Conservation (phyloP, 164 flowering plant genomes). For the Annona squamosa region DNA sequence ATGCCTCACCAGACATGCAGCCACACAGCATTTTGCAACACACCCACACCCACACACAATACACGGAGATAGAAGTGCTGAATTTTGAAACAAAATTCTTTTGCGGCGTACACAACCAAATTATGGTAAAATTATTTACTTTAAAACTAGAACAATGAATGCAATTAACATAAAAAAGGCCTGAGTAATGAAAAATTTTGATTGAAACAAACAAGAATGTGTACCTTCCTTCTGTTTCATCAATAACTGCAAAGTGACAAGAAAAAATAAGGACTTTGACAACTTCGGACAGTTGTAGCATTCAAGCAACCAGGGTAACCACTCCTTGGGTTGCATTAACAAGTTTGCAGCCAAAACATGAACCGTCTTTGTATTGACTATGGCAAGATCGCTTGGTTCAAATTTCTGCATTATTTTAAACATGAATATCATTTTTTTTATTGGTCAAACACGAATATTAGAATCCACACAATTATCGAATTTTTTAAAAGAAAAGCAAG, state of each 20-base stretch:
- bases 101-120: neutral
- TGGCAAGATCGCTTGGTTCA: slow-evolving; percentile 24
- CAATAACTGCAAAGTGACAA: slow-evolving; percentile 60
- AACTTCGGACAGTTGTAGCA: slow-evolving; percentile 33
- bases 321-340: slow-evolving; percentile 29
- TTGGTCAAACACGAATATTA: no score
- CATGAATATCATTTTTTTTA: no score
- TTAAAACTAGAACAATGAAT: neutral
- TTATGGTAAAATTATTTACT: neutral
- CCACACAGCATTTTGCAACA: no score
- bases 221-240: slow-evolving; percentile 21
- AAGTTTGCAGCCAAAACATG: slow-evolving; percentile 48
- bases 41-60: no score
- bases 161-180: neutral
- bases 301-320: slow-evolving; percentile 48
- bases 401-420: slow-evolving; percentile 37
- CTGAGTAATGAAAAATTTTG: neutral
- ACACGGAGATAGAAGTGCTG: no score
- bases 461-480: neutral
- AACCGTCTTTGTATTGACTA: slow-evolving; percentile 49
- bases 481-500: neutral
- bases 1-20: no score
- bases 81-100: no score
- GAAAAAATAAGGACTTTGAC: slow-evolving; percentile 59
- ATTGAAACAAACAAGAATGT: neutral